These are phyloP conservation scores for Tarenaya hassleriana DNA, from an alignment of 345 rosid genomes.

Conservation along the genomic window DNA sequence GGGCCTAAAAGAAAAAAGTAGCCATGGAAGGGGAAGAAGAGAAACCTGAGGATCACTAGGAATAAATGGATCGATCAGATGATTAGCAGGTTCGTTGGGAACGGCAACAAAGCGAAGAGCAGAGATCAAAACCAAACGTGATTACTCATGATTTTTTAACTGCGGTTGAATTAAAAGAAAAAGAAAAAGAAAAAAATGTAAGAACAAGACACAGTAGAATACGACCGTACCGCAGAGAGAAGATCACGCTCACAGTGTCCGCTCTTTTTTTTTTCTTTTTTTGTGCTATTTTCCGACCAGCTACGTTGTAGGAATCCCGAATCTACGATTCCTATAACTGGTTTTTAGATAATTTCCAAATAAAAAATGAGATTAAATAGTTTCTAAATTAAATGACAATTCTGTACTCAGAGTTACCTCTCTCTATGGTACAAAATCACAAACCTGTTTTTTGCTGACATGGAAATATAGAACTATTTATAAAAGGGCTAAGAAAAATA, in stretches of 20 bases:
- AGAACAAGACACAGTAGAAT: not conserved
- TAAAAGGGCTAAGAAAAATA: too few species aligned
- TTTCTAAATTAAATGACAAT: too few species aligned
- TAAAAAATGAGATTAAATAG: too few species aligned
- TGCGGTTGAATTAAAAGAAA: slow-evolving; percentile 9
- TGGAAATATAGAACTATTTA: too few species aligned
- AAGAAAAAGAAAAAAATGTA: not conserved
- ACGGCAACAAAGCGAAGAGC: not conserved
- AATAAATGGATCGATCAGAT: slow-evolving; percentile 19
- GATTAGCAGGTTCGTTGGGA: slow-evolving; percentile 24
- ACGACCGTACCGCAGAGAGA: slow-evolving; percentile 1
- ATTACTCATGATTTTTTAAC: not conserved
- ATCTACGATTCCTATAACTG: slow-evolving; percentile 15
- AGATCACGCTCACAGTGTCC: not conserved
- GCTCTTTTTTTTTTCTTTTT: not conserved
- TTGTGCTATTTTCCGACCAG: slow-evolving; percentile 11
- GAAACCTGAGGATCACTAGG: slow-evolving; percentile 15
- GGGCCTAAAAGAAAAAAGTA: too few species aligned
- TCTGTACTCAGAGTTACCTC: too few species aligned
- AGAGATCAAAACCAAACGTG: not conserved
- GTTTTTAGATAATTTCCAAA: not conserved
- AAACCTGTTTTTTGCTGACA: too few species aligned
- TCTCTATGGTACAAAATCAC: too few species aligned
- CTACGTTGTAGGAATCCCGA: slow-evolving; percentile 17
- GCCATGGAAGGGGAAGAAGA: not conserved